These are phyloP conservation scores for Coccomyxa subellipsoidea DNA, from an alignment of 163 green algal genomes.

Conservation along the genomic window DNA sequence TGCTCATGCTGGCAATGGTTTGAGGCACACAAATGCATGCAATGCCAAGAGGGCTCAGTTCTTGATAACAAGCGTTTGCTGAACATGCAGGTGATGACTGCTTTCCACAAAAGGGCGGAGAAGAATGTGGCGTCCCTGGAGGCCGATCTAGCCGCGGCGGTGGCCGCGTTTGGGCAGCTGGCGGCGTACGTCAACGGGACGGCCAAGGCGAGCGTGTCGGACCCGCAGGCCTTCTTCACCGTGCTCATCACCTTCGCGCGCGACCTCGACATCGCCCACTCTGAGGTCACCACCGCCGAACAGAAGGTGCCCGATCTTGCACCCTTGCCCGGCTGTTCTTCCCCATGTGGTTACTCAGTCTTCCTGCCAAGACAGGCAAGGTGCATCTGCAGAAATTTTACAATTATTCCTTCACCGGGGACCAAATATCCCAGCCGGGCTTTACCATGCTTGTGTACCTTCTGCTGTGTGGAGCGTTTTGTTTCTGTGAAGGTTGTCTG, in stretches of 20 bases:
- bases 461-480: too few relatives aligned
- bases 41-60: too few relatives aligned
- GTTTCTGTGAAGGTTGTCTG: too few relatives aligned
- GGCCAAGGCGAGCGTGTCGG: neutral
- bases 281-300: slow-evolving; percentile 44
- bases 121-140: neutral
- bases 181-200: slow-evolving; percentile 42
- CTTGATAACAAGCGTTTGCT: too few relatives aligned
- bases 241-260: slow-evolving; percentile 39
- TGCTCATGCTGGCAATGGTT: too few relatives aligned
- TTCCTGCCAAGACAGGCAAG: neutral
- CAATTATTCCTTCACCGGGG: neutral
- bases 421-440: too few relatives aligned
- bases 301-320: slow-evolving; percentile 23
- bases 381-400: neutral
- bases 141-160: slow-evolving; percentile 2
- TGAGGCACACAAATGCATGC: too few relatives aligned
- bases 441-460: too few relatives aligned
- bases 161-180: slow-evolving; percentile 21
- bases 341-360: neutral
- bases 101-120: neutral
- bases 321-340: neutral
- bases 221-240: slow-evolving; percentile 44
- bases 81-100: neutral
- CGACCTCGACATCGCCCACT: slow-evolving; percentile 42